A percentile compares a stretch with the other conserved stretches of the same genome.
phyloP scores from a whole-genome alignment of 2,329 filamentous ascomycete genomes.

The Pseudogymnoascus sp. region DNA sequence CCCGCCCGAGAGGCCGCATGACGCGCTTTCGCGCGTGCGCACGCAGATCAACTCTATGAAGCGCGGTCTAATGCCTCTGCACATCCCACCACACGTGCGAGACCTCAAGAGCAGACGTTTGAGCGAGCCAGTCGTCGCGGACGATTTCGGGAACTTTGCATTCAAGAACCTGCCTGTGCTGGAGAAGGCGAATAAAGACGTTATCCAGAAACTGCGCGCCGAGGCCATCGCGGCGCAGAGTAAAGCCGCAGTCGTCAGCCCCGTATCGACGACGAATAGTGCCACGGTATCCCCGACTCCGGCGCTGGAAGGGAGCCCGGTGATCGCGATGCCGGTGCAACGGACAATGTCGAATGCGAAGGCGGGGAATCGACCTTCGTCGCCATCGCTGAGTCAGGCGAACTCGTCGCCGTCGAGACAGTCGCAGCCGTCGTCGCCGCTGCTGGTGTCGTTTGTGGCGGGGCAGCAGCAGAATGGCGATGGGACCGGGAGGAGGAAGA shows the following conservation, averaged over 20 bases:
- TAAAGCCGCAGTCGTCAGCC: conserved; percentile 32
- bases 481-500: conserved; percentile 73
- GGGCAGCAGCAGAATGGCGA: conserved; percentile 46
- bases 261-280: conserved; percentile 15
- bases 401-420: conserved; percentile 81
- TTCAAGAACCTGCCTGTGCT: conserved; percentile 97
- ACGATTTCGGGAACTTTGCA: conserved; percentile 93
- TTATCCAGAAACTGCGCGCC: conserved; percentile 89
- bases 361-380: conserved; percentile 67
- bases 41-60: conserved; percentile 75
- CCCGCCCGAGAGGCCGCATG: conserved; percentile 74
- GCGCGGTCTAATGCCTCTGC: conserved; percentile 84
- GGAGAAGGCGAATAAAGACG: conserved; percentile 97
- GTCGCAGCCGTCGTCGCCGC: conserved; percentile 76
- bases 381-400: conserved; percentile 72
- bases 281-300: conserved; percentile 50
- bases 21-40: conserved; percentile 82
- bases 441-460: conserved; percentile 94
- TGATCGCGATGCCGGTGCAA: conserved; percentile 71
- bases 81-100: conserved; percentile 92
- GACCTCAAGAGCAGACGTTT: conserved; percentile 80
- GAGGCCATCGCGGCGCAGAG: conserved; percentile 69
- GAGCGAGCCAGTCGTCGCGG: conserved; percentile 78
- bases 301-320: conserved; percentile 74
- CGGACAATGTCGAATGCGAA: conserved; percentile 78